A percentile compares a stretch with the other conserved stretches of the same genome.
Evolutionary conservation across 768 basidiomycete species (phyloP).

Genomic region (Leccinum longicurvipes): DNA sequence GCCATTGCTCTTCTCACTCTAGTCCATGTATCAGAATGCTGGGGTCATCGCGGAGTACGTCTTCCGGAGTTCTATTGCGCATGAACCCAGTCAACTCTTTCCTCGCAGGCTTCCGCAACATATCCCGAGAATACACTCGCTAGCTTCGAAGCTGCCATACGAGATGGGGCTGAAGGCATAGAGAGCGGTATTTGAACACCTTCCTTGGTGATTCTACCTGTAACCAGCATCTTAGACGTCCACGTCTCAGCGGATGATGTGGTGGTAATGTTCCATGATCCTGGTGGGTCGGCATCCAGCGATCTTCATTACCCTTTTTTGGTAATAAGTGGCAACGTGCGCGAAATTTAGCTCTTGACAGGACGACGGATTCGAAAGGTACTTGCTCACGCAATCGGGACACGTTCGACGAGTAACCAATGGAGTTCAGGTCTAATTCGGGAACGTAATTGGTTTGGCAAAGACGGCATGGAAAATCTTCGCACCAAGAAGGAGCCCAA

Average conservation of each 20-base stretch:
- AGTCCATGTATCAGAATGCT: slow-evolving; percentile 56
- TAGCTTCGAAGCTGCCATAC: slow-evolving; percentile 92
- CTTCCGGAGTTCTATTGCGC: slow-evolving; percentile 29
- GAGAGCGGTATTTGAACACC: slow-evolving; percentile 83
- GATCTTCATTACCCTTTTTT: slow-evolving; percentile 23
- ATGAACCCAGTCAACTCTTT: slow-evolving; percentile 10
- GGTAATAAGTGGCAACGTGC: slow-evolving; percentile 24
- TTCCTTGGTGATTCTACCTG: slow-evolving; percentile 36
- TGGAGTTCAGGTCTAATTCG: slow-evolving; percentile 56
- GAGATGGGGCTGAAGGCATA: slow-evolving; percentile 93
- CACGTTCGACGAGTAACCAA: slow-evolving; percentile 29
- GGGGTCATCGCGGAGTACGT: slow-evolving; percentile 69
- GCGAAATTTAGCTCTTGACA: slow-evolving; percentile 49
- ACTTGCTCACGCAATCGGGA: background rate
- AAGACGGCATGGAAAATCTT: slow-evolving; percentile 70
- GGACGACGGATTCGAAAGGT: slow-evolving; percentile 83
- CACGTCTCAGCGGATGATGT: slow-evolving; percentile 87
- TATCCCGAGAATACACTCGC: slow-evolving; percentile 95
- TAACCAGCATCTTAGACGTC: slow-evolving; percentile 77
- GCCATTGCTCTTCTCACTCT: background rate
- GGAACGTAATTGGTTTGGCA: slow-evolving; percentile 69
- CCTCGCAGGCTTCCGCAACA: slow-evolving; percentile 71
- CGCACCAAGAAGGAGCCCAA: slow-evolving; percentile 76
- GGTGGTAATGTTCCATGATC: slow-evolving; percentile 96
- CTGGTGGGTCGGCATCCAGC: slow-evolving; percentile 44